Percentiles rank a stretch among this genome's conserved stretches.
Evolutionary conservation across 2,329 filamentous ascomycete species (phyloP).

Genomic region (Pseudogymnoascus sp.): DNA sequence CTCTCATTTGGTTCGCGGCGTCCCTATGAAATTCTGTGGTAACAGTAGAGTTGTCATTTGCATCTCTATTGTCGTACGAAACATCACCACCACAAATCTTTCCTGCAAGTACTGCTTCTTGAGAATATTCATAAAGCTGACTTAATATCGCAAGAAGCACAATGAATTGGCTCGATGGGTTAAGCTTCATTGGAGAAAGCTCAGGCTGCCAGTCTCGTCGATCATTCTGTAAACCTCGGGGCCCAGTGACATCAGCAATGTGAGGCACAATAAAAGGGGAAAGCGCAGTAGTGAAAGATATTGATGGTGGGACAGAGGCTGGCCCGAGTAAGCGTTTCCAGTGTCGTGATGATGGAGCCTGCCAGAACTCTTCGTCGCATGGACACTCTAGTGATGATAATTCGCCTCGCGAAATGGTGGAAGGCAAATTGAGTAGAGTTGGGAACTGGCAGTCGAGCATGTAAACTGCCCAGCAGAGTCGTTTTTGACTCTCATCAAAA

Average conservation of each 20-base stretch:
- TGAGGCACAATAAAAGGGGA: conserved; percentile 22
- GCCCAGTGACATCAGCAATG: not conserved
- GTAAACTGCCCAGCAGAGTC: conserved; percentile 25
- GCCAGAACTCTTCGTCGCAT: conserved; percentile 26
- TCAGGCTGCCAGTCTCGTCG: not conserved
- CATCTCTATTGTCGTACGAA: not conserved
- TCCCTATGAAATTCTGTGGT: not conserved
- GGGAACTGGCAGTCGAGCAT: conserved; percentile 24
- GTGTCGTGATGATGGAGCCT: conserved; percentile 20
- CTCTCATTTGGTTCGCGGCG: not conserved
- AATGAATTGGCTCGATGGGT: conserved; percentile 23
- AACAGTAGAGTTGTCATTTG: not conserved
- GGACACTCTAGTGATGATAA: conserved; percentile 22
- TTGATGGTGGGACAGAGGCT: conserved; percentile 20
- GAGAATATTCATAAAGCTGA: conserved; percentile 21
- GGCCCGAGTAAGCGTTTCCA: conserved; percentile 24
- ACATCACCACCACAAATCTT: conserved; percentile 20
- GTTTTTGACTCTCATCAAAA: conserved; percentile 18
- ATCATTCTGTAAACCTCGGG: not conserved
- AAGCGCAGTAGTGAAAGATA: conserved; percentile 22
- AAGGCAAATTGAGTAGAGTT: conserved; percentile 22
- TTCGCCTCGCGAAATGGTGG: conserved; percentile 23
- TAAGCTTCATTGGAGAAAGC: conserved; percentile 21
- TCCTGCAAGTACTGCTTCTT: conserved; percentile 20
- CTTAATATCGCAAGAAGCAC: conserved; percentile 22